phyloP scores from a whole-genome alignment of 345 rosid genomes.

The Pugionium dolabratum region DNA sequence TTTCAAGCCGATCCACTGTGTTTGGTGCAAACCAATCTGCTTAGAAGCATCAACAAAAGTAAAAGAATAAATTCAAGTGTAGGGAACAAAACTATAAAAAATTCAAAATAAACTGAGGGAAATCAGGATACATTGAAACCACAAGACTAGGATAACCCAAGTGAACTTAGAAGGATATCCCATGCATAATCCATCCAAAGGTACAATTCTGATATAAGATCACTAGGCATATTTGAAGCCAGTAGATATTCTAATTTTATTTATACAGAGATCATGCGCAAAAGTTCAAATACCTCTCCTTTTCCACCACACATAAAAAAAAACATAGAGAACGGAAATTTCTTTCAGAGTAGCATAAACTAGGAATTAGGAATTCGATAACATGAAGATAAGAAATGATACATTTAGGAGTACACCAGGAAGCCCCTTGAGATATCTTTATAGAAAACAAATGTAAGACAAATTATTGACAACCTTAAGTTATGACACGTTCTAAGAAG shows the following conservation, averaged over 20 bases:
- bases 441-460: neutral
- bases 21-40: slow-evolving; percentile 94
- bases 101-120: neutral
- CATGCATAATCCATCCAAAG: slow-evolving; percentile 9
- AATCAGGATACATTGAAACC: slow-evolving; percentile 10
- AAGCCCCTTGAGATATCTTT: slow-evolving; percentile 24
- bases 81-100: neutral
- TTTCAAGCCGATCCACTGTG: slow-evolving; percentile 81
- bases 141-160: slow-evolving; percentile 12
- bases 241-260: slow-evolving; percentile 2
- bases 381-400: neutral
- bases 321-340: neutral
- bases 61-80: neutral
- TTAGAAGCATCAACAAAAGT: slow-evolving; percentile 10
- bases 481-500: too few relatives aligned
- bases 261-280: neutral
- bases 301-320: neutral
- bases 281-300: slow-evolving; percentile 2
- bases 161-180: slow-evolving; percentile 5
- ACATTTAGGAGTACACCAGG: slow-evolving; percentile 4
- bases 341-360: slow-evolving; percentile 6
- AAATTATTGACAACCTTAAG: neutral
- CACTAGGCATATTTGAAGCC: neutral
- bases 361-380: neutral
- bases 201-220: slow-evolving; percentile 12